Percentiles rank a stretch among this genome's conserved stretches.
Evolutionary conservation across 129 eudicot genomes (phyloP).

Genomic region (Arctium lappa): DNA sequence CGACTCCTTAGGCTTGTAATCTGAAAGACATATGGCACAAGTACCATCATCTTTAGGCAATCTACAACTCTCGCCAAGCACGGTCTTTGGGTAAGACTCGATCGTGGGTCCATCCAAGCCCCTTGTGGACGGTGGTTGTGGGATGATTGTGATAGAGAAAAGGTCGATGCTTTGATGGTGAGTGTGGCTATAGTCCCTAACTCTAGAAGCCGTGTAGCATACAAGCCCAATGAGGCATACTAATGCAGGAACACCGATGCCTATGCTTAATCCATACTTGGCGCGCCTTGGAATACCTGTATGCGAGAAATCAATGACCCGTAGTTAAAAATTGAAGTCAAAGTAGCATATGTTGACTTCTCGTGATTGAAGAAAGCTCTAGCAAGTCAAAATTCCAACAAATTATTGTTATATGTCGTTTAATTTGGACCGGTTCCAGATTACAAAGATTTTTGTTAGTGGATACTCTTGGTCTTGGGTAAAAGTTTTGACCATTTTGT

Average conservation of each 20-base stretch:
- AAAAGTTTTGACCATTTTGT: background rate
- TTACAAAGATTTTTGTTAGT: background rate
- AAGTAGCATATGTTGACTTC: background rate
- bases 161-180: constrained; percentile 24
- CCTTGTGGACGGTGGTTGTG: constrained; percentile 15
- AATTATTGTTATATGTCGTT: background rate
- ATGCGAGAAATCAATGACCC: background rate
- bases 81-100: constrained; percentile 46
- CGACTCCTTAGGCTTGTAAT: constrained; percentile 68
- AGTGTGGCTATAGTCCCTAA: background rate
- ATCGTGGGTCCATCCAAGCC: constrained; percentile 49
- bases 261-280: constrained; percentile 32
- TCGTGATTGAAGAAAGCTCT: background rate
- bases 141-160: constrained; percentile 18
- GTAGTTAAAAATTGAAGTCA: background rate
- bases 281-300: constrained; percentile 29
- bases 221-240: constrained; percentile 14
- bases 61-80: constrained; percentile 52
- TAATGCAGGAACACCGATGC: constrained; percentile 24
- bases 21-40: constrained; percentile 75
- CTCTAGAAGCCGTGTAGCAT: constrained; percentile 16
- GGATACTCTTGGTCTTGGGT: background rate
- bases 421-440: background rate
- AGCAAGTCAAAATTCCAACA: constrained; percentile 2
- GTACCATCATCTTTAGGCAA: constrained; percentile 43